A percentile compares a stretch with the other conserved stretches of the same genome.
Conservation (phyloP, 345 rosid genomes). For the Eucalyptus regnans region DNA sequence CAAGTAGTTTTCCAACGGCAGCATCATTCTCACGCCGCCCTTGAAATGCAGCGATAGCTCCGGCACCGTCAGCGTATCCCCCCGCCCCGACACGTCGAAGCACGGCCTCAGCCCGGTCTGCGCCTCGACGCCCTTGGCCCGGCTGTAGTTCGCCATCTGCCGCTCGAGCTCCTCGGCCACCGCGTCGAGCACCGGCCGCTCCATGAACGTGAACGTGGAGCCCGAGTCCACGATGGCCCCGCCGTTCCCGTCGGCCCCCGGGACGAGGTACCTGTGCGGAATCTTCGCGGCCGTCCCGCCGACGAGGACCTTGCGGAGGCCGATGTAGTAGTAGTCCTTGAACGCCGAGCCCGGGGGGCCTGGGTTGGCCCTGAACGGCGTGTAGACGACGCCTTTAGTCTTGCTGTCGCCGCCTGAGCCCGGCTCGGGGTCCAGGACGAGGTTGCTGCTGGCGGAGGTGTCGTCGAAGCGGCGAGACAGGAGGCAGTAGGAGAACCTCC, state of each 20-base stretch:
- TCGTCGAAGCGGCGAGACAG: slow-evolving; percentile 67
- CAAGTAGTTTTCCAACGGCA: slow-evolving; percentile 58
- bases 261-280: slow-evolving; percentile 44
- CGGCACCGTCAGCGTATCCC: slow-evolving; percentile 12
- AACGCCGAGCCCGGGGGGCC: slow-evolving; percentile 12
- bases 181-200: slow-evolving; percentile 32
- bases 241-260: slow-evolving; percentile 59
- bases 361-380: slow-evolving; percentile 50
- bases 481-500: slow-evolving; percentile 73
- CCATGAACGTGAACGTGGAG: slow-evolving; percentile 83
- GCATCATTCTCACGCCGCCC: slow-evolving; percentile 70
- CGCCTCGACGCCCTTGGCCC: slow-evolving; percentile 25
- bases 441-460: slow-evolving; percentile 26
- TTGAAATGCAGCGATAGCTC: slow-evolving; percentile 49
- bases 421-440: slow-evolving; percentile 46
- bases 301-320: slow-evolving; percentile 46
- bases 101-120: slow-evolving; percentile 60
- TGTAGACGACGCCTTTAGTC: slow-evolving; percentile 43
- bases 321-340: slow-evolving; percentile 48
- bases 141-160: slow-evolving; percentile 48
- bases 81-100: slow-evolving; percentile 40
- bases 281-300: slow-evolving; percentile 43
- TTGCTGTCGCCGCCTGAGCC: slow-evolving; percentile 14
- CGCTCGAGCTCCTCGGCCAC: slow-evolving; percentile 43
- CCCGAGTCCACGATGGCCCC: slow-evolving; percentile 92